phyloP scores from a whole-genome alignment of 2,329 filamentous ascomycete species.

The Fusarium temperatum region DNA sequence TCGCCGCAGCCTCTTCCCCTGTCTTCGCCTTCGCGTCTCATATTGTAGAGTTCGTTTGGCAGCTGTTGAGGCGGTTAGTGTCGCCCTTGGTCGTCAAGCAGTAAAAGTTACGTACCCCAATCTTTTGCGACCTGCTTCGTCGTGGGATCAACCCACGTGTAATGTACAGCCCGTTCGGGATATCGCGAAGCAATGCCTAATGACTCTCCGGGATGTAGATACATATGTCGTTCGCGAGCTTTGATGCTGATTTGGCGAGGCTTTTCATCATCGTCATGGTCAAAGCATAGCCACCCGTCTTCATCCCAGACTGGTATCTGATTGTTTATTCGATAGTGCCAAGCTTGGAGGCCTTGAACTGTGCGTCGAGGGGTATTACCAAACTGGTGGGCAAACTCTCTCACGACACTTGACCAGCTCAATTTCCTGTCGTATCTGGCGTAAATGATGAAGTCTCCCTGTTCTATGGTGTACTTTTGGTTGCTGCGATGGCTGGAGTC shows the following conservation, averaged over 20 bases:
- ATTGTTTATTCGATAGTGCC: neutral
- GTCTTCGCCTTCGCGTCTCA: conserved; percentile 47
- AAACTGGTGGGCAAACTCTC: neutral
- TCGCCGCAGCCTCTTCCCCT: conserved; percentile 47
- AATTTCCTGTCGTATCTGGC: neutral
- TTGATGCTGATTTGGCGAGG: conserved; percentile 44
- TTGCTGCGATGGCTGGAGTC: neutral
- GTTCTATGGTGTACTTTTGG: neutral
- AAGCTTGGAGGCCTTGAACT: neutral
- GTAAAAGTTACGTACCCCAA: conserved; percentile 49
- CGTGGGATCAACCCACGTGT: conserved; percentile 54
- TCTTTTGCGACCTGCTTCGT: conserved; percentile 49
- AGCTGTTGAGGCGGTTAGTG: conserved; percentile 40
- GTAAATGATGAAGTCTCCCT: neutral
- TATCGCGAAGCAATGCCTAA: conserved; percentile 53
- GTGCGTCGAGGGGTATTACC: neutral
- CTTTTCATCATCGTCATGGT: neutral
- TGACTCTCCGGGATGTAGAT: conserved; percentile 45
- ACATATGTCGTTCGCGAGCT: conserved; percentile 47
- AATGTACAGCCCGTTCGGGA: conserved; percentile 57
- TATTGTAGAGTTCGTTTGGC: conserved; percentile 47
- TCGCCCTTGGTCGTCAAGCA: neutral
- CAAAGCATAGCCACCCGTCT: neutral
- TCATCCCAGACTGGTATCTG: neutral
- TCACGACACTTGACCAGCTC: neutral